These are phyloP conservation scores for Leucosporidium creatinivorum DNA, from an alignment of 768 basidiomycete genomes.

Conservation along the genomic window DNA sequence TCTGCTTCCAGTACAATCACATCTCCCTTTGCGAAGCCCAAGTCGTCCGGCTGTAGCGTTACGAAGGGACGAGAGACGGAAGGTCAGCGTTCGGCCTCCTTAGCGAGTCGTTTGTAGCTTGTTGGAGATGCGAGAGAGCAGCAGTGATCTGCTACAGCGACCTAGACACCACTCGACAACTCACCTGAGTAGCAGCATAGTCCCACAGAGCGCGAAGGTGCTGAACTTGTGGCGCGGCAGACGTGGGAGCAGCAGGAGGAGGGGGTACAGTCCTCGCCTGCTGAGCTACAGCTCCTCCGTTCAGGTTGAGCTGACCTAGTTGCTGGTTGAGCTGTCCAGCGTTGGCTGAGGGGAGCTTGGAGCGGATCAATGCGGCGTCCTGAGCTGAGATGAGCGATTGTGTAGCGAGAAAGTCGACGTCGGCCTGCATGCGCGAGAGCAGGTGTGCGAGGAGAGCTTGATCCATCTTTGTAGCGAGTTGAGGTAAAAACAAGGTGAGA, in stretches of 20 bases:
- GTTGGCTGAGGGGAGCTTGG: slow-evolving; percentile 45
- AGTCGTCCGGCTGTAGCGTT: slow-evolving; percentile 48
- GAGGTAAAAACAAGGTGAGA: neutral
- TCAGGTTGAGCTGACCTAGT: neutral
- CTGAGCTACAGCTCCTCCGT: no score
- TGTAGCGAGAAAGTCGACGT: slow-evolving; percentile 54
- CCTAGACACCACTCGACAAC: neutral
- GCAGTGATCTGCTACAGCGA: neutral
- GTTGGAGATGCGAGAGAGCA: neutral
- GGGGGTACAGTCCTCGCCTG: no score
- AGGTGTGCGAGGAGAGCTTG: slow-evolving; percentile 53
- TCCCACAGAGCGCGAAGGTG: neutral
- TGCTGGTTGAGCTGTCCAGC: neutral
- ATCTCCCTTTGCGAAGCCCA: slow-evolving; percentile 69
- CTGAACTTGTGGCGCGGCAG: no score
- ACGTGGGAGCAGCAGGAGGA: no score
- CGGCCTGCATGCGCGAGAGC: slow-evolving; percentile 52
- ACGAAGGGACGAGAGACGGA: neutral
- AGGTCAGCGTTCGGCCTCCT: neutral
- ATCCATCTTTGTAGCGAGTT: slow-evolving; percentile 1
- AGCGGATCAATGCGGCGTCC: slow-evolving; percentile 51
- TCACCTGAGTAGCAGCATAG: neutral
- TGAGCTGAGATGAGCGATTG: slow-evolving; percentile 52
- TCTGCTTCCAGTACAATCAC: slow-evolving; percentile 69
- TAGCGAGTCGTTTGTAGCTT: neutral